Conservation (phyloP, 352 stramenopile species). For the Peronosclerospora sorghi region DNA sequence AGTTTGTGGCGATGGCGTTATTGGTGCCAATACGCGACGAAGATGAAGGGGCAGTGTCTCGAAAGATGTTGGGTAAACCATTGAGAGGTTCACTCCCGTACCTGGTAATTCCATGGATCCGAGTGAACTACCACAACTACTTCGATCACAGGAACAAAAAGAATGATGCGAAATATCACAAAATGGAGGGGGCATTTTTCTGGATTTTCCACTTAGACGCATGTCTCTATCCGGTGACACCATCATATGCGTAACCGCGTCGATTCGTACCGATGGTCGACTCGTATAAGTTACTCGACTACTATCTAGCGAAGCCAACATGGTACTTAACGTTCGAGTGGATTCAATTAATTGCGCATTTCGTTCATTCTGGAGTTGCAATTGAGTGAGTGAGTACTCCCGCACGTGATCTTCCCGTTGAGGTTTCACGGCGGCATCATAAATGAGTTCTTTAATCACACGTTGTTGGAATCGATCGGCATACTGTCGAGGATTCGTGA, state of each 20-base stretch:
- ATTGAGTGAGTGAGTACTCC: slow-evolving; percentile 18
- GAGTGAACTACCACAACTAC: slow-evolving; percentile 12
- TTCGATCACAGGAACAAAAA: slow-evolving; percentile 11
- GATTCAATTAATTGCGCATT: slow-evolving; percentile 37
- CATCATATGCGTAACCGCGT: slow-evolving; percentile 7
- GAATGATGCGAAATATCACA: slow-evolving; percentile 7
- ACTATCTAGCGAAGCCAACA: slow-evolving; percentile 42
- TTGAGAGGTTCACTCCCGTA: slow-evolving; percentile 2
- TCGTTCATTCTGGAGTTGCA: slow-evolving; percentile 33
- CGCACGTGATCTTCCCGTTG: slow-evolving; percentile 21
- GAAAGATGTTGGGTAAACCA: slow-evolving; percentile 11
- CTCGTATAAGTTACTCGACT: slow-evolving; percentile 9
- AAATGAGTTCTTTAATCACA: slow-evolving; percentile 65
- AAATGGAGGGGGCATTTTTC: not conserved
- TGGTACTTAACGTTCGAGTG: slow-evolving; percentile 31
- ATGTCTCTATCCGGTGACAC: slow-evolving; percentile 10
- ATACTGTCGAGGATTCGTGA: slow-evolving; percentile 63
- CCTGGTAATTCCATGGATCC: slow-evolving; percentile 31
- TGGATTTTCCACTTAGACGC: not conserved
- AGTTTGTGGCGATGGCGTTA: slow-evolving; percentile 17
- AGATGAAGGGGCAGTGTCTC: slow-evolving; percentile 13
- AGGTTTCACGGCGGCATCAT: slow-evolving; percentile 26
- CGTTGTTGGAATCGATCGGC: slow-evolving; percentile 68
- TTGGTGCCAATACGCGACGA: slow-evolving; percentile 22
- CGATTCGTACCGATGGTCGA: slow-evolving; percentile 9